These are phyloP conservation scores for Tripterygium wilfordii DNA, from an alignment of 177 flowering plant species.

Conservation along the genomic window DNA sequence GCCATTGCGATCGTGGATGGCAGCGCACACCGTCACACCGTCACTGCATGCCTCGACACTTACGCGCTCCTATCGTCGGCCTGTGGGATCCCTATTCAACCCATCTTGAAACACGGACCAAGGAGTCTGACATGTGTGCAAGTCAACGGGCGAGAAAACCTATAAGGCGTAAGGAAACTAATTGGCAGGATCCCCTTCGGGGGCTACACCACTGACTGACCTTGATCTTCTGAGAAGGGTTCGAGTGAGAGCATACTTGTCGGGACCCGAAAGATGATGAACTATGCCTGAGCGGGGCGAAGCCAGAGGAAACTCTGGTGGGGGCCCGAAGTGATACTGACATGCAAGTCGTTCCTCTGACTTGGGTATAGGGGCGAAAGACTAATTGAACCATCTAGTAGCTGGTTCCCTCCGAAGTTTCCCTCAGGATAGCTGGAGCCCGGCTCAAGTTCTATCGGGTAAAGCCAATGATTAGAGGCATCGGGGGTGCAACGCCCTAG, in stretches of 20 bases:
- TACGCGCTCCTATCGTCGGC: background rate
- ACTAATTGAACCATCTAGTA: constrained; percentile 68
- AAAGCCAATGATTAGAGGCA: constrained; percentile 57
- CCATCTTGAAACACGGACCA: constrained; percentile 2
- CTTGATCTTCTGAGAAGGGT: constrained; percentile 44
- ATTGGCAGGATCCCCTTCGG: too few relatives aligned
- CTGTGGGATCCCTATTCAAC: background rate
- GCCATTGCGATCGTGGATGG: background rate
- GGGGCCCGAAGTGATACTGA: constrained; percentile 51
- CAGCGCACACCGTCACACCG: too few relatives aligned
- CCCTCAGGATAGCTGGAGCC: constrained; percentile 62
- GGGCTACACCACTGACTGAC: too few relatives aligned
- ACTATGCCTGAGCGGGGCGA: constrained; percentile 49
- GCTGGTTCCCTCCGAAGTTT: constrained; percentile 70
- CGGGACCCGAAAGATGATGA: constrained; percentile 48
- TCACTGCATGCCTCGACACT: too few relatives aligned
- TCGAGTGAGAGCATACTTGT: constrained; percentile 44
- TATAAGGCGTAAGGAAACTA: too few relatives aligned
- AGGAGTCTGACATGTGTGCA: constrained; percentile 29
- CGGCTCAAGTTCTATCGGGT: constrained; percentile 39
- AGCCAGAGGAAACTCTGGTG: constrained; percentile 51
- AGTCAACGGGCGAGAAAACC: constrained; percentile 31
- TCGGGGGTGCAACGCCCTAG: constrained; percentile 56
- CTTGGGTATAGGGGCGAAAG: constrained; percentile 53
- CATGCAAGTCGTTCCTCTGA: constrained; percentile 37